A percentile compares a stretch with the other conserved stretches of the same genome.
phyloP scores from a whole-genome alignment of 176 grass and related monocot species.

The Dendrocalamus sinicus region DNA sequence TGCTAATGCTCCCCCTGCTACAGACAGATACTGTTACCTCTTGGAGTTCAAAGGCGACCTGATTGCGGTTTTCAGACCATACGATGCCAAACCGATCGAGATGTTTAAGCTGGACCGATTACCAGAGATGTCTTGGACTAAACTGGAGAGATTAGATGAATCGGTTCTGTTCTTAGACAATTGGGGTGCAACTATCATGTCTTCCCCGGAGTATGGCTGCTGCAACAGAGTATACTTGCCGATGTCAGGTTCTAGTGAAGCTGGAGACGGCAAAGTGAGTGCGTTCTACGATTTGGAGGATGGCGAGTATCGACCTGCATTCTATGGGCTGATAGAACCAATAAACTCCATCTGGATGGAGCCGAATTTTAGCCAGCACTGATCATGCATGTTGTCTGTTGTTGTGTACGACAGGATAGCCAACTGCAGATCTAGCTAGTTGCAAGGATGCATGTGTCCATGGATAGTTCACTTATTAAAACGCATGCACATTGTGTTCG shows the following conservation, averaged over 20 bases:
- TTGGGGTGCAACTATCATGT: background rate
- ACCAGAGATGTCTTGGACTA: background rate
- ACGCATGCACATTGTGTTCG: too few species aligned
- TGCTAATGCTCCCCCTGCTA: background rate
- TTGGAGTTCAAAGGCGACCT: constrained; percentile 29
- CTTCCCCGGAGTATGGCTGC: background rate
- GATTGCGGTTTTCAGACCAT: constrained; percentile 42
- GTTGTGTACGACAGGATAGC: too few species aligned
- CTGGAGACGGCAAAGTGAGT: background rate
- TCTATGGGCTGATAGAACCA: background rate
- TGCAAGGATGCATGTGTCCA: too few species aligned
- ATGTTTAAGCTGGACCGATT: background rate
- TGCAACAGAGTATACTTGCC: constrained; percentile 29
- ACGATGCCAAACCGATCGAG: background rate
- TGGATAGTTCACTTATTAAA: too few species aligned
- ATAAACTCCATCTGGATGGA: constrained; percentile 24
- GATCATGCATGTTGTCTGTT: background rate
- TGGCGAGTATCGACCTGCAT: background rate
- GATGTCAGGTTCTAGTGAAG: background rate
- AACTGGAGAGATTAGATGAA: background rate
- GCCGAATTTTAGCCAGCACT: background rate
- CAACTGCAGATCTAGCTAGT: too few species aligned
- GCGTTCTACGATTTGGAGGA: constrained; percentile 10
- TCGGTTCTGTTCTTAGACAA: background rate
- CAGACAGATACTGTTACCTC: constrained; percentile 24